Evolutionary conservation across 1,139 yeast genomes (phyloP).

Genomic region (Casaregolazyma suthepensis): DNA sequence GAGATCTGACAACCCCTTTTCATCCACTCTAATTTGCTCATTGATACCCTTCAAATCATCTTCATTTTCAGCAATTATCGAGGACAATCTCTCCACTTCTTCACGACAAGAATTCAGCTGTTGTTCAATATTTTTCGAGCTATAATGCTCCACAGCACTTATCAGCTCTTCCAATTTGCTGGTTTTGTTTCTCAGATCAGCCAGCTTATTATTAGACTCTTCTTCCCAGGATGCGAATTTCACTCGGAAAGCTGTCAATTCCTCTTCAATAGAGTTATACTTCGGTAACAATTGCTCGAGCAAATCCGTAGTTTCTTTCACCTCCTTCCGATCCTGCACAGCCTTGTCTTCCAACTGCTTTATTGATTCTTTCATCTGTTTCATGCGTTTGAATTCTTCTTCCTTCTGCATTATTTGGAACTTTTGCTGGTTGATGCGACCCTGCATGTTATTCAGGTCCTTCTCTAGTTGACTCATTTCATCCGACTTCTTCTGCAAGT

Average conservation of each 20-base stretch:
- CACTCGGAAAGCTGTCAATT: slow-evolving; percentile 4
- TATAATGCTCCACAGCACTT: slow-evolving; percentile 15
- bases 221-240: slow-evolving; percentile 15
- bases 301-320: slow-evolving; percentile 15
- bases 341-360: slow-evolving; percentile 23
- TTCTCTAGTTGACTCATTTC: slow-evolving; percentile 46
- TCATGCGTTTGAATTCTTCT: slow-evolving; percentile 18
- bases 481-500: slow-evolving; percentile 41
- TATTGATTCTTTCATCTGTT: slow-evolving; percentile 28
- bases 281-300: slow-evolving; percentile 15
- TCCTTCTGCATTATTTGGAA: slow-evolving; percentile 44
- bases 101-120: slow-evolving; percentile 17
- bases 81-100: slow-evolving; percentile 8
- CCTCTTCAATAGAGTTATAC: slow-evolving; percentile 11
- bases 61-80: slow-evolving; percentile 16
- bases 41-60: slow-evolving; percentile 17
- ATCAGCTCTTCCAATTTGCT: slow-evolving; percentile 14
- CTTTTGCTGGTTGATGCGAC: slow-evolving; percentile 50
- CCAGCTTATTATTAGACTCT: slow-evolving; percentile 12
- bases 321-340: slow-evolving; percentile 12
- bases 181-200: slow-evolving; percentile 12
- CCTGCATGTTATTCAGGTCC: slow-evolving; percentile 47
- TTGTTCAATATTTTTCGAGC: slow-evolving; percentile 13
- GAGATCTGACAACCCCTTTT: slow-evolving; percentile 42
- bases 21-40: slow-evolving; percentile 24